phyloP scores from a whole-genome alignment of 371 early-diverging fungal species.

The Haplosporangium sp. region DNA sequence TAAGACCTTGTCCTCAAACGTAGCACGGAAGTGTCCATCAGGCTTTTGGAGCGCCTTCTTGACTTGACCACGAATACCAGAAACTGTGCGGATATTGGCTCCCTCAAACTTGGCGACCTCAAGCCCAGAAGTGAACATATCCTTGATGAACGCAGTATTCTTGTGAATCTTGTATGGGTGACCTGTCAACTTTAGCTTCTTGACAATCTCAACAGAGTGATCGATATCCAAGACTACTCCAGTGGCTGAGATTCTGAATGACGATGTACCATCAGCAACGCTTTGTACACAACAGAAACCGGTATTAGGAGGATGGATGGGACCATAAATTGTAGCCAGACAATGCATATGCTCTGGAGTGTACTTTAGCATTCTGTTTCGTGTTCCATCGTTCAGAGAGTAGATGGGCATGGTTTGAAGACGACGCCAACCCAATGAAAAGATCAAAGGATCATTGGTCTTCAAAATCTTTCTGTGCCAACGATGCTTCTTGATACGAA shows the following conservation, averaged over 20 bases:
- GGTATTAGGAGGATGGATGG: conserved; percentile 93
- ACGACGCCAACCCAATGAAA: conserved; percentile 99
- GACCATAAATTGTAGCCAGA: conserved; percentile 93
- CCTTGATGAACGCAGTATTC: conserved; percentile 98
- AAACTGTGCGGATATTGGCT: conserved; percentile 95
- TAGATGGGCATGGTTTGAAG: conserved; percentile 98
- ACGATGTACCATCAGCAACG: conserved; percentile 75
- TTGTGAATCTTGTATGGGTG: conserved; percentile 93
- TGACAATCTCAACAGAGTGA: conserved; percentile 92
- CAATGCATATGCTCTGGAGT: conserved; percentile 99
- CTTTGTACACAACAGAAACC: conserved; percentile 95
- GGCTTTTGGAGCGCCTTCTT: conserved; percentile 92
- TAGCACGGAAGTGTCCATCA: conserved; percentile 97
- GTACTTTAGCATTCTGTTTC: conserved; percentile 98
- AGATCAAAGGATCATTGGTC: conserved; percentile 97
- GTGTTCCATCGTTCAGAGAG: conserved; percentile 91
- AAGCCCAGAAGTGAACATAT: conserved; percentile 98
- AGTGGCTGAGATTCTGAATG: conserved; percentile 95
- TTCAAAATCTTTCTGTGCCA: conserved; percentile 98
- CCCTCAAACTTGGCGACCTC: conserved; percentile 99
- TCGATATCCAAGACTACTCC: conserved; percentile 95
- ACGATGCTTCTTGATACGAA: conserved; percentile 97
- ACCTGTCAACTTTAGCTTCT: conserved; percentile 99
- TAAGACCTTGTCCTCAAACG: conserved; percentile 98
- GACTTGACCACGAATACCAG: conserved; percentile 98